A percentile compares a stretch with the other conserved stretches of the same genome.
These are phyloP conservation scores for Epichloe glyceriae DNA, from an alignment of 2,329 filamentous ascomycete genomes.

Conservation along the genomic window DNA sequence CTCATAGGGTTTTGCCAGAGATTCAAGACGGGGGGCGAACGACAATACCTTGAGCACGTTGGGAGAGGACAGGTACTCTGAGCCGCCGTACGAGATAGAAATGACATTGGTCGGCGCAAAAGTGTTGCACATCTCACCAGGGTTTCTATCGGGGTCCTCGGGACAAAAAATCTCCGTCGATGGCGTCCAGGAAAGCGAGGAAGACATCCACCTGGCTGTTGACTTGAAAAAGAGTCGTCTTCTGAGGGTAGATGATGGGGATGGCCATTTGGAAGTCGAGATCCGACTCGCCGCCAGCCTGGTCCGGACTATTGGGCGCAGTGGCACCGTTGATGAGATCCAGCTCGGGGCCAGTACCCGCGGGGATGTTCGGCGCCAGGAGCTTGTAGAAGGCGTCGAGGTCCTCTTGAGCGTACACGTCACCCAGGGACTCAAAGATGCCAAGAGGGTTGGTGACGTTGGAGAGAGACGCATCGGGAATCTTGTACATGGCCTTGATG, in stretches of 20 bases:
- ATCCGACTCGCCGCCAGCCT: constrained; percentile 32
- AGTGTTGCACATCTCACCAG: constrained; percentile 13
- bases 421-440: constrained; percentile 37
- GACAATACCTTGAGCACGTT: constrained; percentile 24
- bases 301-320: constrained; percentile 23
- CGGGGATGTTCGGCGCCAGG: constrained; percentile 26
- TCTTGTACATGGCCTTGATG: constrained; percentile 34
- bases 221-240: constrained; percentile 33
- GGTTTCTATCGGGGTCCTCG: constrained; percentile 32
- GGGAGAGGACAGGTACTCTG: constrained; percentile 24
- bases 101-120: constrained; percentile 23
- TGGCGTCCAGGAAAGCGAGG: constrained; percentile 31
- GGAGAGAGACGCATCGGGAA: constrained; percentile 24
- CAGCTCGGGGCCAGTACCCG: constrained; percentile 30
- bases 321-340: constrained; percentile 33
- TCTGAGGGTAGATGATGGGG: constrained; percentile 38
- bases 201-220: constrained; percentile 26
- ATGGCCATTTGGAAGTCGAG: constrained; percentile 43
- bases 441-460: constrained; percentile 33
- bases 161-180: constrained; percentile 41
- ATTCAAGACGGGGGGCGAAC: not conserved
- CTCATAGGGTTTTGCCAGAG: too few relatives aligned
- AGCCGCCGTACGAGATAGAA: constrained; percentile 25
- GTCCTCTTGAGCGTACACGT: constrained; percentile 37
- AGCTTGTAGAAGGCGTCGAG: constrained; percentile 34